A percentile compares a stretch with the other conserved stretches of the same genome.
Conservation (phyloP, 2,329 filamentous ascomycete species). For the Colletotrichum liriopes region DNA sequence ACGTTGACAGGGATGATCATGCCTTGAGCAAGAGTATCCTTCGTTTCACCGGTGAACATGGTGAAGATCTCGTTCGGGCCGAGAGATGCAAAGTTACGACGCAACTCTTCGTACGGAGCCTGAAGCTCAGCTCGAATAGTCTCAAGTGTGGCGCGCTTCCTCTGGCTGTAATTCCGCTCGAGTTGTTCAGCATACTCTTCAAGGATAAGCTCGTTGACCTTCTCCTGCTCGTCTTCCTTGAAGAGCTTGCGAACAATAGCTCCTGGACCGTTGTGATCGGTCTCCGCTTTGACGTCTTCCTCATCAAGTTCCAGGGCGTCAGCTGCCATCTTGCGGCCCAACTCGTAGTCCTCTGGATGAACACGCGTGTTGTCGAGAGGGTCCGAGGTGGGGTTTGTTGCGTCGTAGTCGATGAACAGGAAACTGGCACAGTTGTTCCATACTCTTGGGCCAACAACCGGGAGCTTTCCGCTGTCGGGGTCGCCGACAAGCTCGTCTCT, state of each 20-base stretch:
- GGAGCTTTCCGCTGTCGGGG: constrained; percentile 81
- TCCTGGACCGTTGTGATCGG: constrained; percentile 88
- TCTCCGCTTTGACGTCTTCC: constrained; percentile 96
- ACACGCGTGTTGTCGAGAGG: constrained; percentile 97
- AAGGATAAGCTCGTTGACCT: constrained; percentile 94
- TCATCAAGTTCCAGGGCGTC: constrained; percentile 97
- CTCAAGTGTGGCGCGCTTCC: constrained; percentile 95
- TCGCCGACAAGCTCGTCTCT: constrained; percentile 92
- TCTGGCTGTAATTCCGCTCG: constrained; percentile 91
- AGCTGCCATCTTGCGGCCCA: constrained; percentile 97
- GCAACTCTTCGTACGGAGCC: constrained; percentile 93
- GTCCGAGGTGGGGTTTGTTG: constrained; percentile 85
- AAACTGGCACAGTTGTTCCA: constrained; percentile 99
- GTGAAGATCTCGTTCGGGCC: constrained; percentile 88
- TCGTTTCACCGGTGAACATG: constrained; percentile 95
- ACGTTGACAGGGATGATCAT: constrained; percentile 96
- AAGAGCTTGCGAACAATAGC: constrained; percentile 97
- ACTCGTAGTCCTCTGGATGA: constrained; percentile 97
- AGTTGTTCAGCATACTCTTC: constrained; percentile 98
- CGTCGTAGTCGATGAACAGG: constrained; percentile 89
- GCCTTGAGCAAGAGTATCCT: constrained; percentile 84
- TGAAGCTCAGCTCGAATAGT: constrained; percentile 95
- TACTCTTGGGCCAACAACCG: constrained; percentile 89
- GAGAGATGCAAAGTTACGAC: constrained; percentile 82
- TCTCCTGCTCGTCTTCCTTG: constrained; percentile 92